Evolutionary conservation across 768 basidiomycete species (phyloP).

Genomic region (Wakefieldia striispora): DNA sequence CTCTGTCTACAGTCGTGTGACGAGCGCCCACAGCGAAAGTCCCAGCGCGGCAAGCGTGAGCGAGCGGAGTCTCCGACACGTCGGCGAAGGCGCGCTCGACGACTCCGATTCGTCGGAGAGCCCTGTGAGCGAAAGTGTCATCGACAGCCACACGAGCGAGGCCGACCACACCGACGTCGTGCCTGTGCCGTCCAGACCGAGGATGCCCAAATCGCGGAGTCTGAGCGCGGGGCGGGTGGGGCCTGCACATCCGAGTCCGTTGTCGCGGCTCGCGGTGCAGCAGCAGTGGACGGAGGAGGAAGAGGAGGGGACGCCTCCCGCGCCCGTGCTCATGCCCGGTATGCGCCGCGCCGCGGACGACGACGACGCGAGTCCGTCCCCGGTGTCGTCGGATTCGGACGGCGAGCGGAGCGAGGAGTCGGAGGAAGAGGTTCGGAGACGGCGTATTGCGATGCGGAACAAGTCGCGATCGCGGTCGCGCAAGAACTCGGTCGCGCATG

Average conservation of each 20-base stretch:
- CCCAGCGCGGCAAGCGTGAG: constrained; percentile 35
- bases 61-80: constrained; percentile 54
- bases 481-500: constrained; percentile 25
- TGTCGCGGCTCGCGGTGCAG: constrained; percentile 56
- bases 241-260: constrained; percentile 57
- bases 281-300: constrained; percentile 55
- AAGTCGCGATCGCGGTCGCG: constrained; percentile 32
- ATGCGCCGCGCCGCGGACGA: constrained; percentile 41
- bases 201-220: constrained; percentile 38
- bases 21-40: constrained; percentile 29
- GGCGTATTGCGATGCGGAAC: constrained; percentile 16
- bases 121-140: constrained; percentile 17
- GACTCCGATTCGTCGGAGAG: constrained; percentile 67
- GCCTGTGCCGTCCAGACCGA: constrained; percentile 15
- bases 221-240: constrained; percentile 24
- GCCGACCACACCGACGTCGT: constrained; percentile 34
- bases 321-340: neutral
- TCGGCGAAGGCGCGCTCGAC: constrained; percentile 75
- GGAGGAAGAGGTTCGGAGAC: constrained; percentile 2
- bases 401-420: constrained; percentile 40
- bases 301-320: constrained; percentile 34
- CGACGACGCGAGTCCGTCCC: constrained; percentile 52
- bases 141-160: constrained; percentile 24
- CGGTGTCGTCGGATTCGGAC: constrained; percentile 63
- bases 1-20: constrained; percentile 41